phyloP scores from a whole-genome alignment of 257 asterid genomes.

The Solanum megistacrolobum region DNA sequence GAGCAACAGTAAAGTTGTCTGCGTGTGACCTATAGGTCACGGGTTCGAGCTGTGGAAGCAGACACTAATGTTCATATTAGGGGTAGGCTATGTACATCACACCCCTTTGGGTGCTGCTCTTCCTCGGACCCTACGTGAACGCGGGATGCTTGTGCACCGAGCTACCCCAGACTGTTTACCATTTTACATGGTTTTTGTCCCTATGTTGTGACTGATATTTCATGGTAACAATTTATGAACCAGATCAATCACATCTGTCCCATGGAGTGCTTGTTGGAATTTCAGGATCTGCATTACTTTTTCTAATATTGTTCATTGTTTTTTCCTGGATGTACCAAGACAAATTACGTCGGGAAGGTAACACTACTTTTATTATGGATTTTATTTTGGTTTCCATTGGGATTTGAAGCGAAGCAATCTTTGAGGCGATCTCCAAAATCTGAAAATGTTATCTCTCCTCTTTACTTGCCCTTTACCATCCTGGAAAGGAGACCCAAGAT shows the following conservation, averaged over 20 bases:
- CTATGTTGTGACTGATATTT: background rate
- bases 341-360: background rate
- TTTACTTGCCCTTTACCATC: background rate
- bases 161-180: background rate
- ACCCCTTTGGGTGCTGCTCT: background rate
- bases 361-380: background rate
- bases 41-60: background rate
- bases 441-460: background rate
- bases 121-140: background rate
- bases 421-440: background rate
- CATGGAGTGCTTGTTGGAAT: background rate
- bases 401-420: background rate
- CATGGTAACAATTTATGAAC: background rate
- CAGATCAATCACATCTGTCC: background rate
- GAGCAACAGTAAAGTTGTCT: background rate
- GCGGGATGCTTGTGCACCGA: background rate
- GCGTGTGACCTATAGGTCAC: background rate
- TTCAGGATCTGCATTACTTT: background rate
- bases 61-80: background rate
- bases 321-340: background rate
- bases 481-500: background rate
- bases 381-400: background rate
- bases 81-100: background rate
- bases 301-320: background rate
- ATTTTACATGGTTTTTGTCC: background rate